Evolutionary conservation across 768 basidiomycete species (phyloP).

Genomic region (Russula emetica): DNA sequence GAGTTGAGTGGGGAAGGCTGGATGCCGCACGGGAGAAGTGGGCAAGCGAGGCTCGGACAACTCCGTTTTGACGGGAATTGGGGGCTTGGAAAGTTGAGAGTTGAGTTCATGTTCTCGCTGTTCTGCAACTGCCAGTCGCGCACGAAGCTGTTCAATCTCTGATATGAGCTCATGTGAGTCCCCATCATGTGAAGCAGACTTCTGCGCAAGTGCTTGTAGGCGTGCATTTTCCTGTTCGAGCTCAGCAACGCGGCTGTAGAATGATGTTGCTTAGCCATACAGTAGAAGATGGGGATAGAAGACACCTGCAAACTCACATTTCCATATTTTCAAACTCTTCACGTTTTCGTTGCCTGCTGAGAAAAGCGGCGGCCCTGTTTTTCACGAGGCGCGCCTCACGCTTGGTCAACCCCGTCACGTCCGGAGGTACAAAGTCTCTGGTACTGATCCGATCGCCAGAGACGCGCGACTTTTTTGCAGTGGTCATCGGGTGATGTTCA

Average conservation of each 20-base stretch:
- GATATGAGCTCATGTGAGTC: slow-evolving; percentile 41
- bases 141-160: slow-evolving; percentile 62
- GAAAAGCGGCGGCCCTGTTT: slow-evolving; percentile 89
- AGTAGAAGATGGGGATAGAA: slow-evolving; percentile 17
- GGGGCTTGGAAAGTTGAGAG: slow-evolving; percentile 50
- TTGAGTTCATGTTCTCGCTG: slow-evolving; percentile 65
- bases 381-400: slow-evolving; percentile 89
- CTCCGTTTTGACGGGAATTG: slow-evolving; percentile 51
- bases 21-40: slow-evolving; percentile 38
- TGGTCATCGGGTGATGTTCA: slow-evolving; percentile 26
- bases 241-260: slow-evolving; percentile 71
- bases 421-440: slow-evolving; percentile 85
- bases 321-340: slow-evolving; percentile 93
- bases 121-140: slow-evolving; percentile 58
- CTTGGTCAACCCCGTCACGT: slow-evolving; percentile 83
- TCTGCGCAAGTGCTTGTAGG: slow-evolving; percentile 55
- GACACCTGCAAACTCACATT: slow-evolving; percentile 52
- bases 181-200: slow-evolving; percentile 36
- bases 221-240: slow-evolving; percentile 81
- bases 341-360: slow-evolving; percentile 84
- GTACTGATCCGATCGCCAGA: slow-evolving; percentile 49
- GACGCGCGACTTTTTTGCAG: slow-evolving; percentile 46
- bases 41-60: slow-evolving; percentile 49
- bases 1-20: slow-evolving; percentile 41
- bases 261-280: slow-evolving; percentile 9